Percentiles rank a stretch among this genome's conserved stretches.
Conservation (phyloP, 495 filamentous ascomycete genomes). For the Pseudomonodictys pantanalensis region DNA sequence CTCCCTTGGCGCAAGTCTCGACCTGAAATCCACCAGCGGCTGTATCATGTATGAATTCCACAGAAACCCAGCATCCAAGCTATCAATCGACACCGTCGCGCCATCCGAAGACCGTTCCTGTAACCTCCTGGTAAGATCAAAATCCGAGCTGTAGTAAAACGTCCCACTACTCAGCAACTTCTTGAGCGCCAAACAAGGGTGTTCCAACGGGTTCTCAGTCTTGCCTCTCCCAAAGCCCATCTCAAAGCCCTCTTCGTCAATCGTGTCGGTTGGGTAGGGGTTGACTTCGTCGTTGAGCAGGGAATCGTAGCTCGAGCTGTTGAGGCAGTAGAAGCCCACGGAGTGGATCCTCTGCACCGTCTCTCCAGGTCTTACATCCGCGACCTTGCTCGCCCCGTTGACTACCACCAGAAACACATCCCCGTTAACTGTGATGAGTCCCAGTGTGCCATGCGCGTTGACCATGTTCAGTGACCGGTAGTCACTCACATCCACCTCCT, state of each 20-base stretch:
- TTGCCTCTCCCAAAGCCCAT: conserved; percentile 59
- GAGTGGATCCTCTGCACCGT: conserved; percentile 79
- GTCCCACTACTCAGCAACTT: conserved; percentile 92
- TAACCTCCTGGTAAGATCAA: conserved; percentile 89
- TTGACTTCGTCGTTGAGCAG: conserved; percentile 61
- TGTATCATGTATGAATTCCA: conserved; percentile 99
- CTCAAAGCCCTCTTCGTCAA: conserved; percentile 49
- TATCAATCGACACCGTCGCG: conserved; percentile 43
- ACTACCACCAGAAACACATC: conserved; percentile 95
- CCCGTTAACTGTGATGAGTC: conserved; percentile 76
- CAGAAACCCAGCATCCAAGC: conserved; percentile 80
- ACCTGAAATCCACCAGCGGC: conserved; percentile 84
- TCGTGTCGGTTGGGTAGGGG: conserved; percentile 51
- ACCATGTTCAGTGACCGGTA: conserved; percentile 70
- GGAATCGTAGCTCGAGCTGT: conserved; percentile 75
- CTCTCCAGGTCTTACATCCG: conserved; percentile 80
- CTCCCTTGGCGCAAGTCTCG: conserved; percentile 68
- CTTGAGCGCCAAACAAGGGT: conserved; percentile 84
- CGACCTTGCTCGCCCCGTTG: conserved; percentile 70
- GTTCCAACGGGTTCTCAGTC: conserved; percentile 67
- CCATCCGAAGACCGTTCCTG: conserved; percentile 70
- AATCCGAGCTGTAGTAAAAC: conserved; percentile 97
- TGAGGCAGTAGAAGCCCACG: conserved; percentile 93
- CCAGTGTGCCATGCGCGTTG: conserved; percentile 83
- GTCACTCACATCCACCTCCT: conserved; percentile 63